Evolutionary conservation across 306 rosid genomes (phyloP).

Genomic region (barrel medic (Medicago truncatula)): MtrunA17r5.0-ANR NC_053046.1:31283001-31283500

Average conservation of each 20-base stretch:
- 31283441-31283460: not conserved
- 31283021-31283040: too few relatives aligned
- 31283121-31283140: too few relatives aligned
- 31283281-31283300: not conserved
- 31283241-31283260: not conserved
- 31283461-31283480: not conserved
- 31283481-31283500: not conserved
- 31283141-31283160: too few relatives aligned
- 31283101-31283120: too few relatives aligned
- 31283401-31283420: not conserved
- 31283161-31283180: too few relatives aligned
- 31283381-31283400: not conserved
- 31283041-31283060: too few relatives aligned
- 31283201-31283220: not conserved
- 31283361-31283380: not conserved
- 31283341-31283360: slow-evolving; percentile 5
- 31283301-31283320: not conserved
- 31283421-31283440: not conserved
- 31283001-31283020: too few relatives aligned
- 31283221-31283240: not conserved
- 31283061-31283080: too few relatives aligned
- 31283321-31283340: not conserved
- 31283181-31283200: too few relatives aligned
- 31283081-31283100: too few relatives aligned
- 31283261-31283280: not conserved